Evolutionary conservation across 2,329 filamentous ascomycete genomes (phyloP), one percentile per base, ranked within the genome.

Genomic region (Ascochyta viciae-villosae): DNA sequence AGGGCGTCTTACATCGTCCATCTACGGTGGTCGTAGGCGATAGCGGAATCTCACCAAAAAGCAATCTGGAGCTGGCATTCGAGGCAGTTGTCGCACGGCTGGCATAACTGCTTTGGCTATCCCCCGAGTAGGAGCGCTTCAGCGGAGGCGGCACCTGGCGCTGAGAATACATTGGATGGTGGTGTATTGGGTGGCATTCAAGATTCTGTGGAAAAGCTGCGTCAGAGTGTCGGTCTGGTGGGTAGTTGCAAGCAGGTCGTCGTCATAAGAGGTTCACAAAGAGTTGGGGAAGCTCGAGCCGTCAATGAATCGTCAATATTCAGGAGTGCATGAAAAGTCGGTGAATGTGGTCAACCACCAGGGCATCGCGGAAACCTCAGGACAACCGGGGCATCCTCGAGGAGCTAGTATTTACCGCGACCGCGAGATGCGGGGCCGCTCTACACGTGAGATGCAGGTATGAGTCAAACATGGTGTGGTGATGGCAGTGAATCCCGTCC

Each of bases 21-120:
- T 71, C 69, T 39, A 69, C 63, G 3, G 68, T 74, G 16, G 72
- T 73, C 51, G 70, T 71, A 60, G 77, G 77, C 41, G 75, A 76
- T 55, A 75, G 73, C 58, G 80, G 78, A 54, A 82, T 81, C 63
- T 82, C 80, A 58, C 80, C 80, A 72, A 82, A 82, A 58, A 82
- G 67, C 51, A 80, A 68, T 72, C 70, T 75, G 15, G 72, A 75
- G 63, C 72, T 76, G 39, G 73, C 60, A 48, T 69, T 72, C 58
- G 71, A 76, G 44, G 67, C 66, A n/a, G 70, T 71, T 15, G 73
- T 76, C 29, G 70, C 68, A 52, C 62, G 60, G 56, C 66, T 73
- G 42, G 55, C 70, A 65, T 75, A 69, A 58, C 73, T 76, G 48
- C 63, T 71, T 16, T 75, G 71, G 58, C 74, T 77, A 57, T 72